These are phyloP conservation scores for Petunia hybrid DNA, from an alignment of 305 asterid species.

Conservation along the genomic window DNA sequence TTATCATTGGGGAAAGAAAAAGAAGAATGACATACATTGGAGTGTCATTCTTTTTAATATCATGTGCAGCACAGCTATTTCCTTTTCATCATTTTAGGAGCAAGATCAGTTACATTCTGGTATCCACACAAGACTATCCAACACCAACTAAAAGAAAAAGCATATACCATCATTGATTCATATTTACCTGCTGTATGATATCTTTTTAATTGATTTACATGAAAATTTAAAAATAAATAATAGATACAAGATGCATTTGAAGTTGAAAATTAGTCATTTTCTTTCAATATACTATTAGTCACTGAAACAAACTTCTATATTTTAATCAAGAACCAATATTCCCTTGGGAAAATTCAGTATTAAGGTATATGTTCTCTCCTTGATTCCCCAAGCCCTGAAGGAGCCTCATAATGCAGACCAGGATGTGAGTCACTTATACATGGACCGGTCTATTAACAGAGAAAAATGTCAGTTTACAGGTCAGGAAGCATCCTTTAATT, in stretches of 20 bases:
- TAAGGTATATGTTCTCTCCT: neutral
- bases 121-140: neutral
- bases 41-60: neutral
- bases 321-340: neutral
- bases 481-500: slow-evolving; percentile 19
- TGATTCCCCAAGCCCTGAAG: neutral
- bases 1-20: neutral
- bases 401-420: slow-evolving; percentile 19
- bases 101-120: neutral
- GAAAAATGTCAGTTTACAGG: slow-evolving; percentile 8
- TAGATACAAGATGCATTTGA: neutral
- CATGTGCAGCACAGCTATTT: neutral
- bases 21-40: neutral
- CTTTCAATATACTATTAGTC: neutral
- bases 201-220: neutral
- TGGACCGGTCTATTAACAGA: slow-evolving; percentile 1
- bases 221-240: neutral
- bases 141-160: neutral
- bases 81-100: neutral
- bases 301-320: neutral
- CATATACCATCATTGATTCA: neutral
- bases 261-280: neutral
- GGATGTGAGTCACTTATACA: slow-evolving; percentile 24
- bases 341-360: neutral
- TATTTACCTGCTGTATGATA: slow-evolving; percentile 6